phyloP scores from a whole-genome alignment of 2,329 filamentous ascomycete genomes.

The Grosmannia serpens region DNA sequence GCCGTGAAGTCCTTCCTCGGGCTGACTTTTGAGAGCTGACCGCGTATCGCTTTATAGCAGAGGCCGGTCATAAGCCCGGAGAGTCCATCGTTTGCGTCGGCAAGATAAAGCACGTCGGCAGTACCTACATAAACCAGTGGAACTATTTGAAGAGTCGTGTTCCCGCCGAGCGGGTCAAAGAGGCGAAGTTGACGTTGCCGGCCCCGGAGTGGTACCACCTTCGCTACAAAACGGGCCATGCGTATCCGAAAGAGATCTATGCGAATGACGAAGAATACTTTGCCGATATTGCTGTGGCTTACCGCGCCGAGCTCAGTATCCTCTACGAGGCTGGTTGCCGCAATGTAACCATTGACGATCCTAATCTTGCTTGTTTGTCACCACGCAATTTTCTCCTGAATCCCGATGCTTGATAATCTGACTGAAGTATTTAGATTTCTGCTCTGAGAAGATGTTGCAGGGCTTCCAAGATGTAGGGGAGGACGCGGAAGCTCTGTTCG shows the following conservation, averaged over 20 bases:
- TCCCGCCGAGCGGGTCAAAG: constrained; percentile 47
- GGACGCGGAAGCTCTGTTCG: constrained; percentile 52
- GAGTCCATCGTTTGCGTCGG: constrained; percentile 33
- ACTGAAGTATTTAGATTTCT: constrained; percentile 42
- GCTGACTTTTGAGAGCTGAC: not conserved
- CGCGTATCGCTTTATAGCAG: constrained; percentile 16
- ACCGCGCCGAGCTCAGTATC: constrained; percentile 33
- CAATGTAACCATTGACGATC: constrained; percentile 49
- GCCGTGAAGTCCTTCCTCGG: not conserved
- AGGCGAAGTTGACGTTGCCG: constrained; percentile 53
- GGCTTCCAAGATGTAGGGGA: constrained; percentile 46
- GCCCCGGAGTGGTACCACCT: constrained; percentile 53
- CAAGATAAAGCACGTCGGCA: constrained; percentile 34
- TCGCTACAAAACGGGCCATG: constrained; percentile 35
- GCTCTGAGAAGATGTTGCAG: constrained; percentile 53
- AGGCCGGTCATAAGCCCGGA: constrained; percentile 34
- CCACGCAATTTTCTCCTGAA: not conserved
- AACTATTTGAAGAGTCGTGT: constrained; percentile 32
- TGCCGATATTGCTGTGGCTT: constrained; percentile 37
- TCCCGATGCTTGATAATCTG: too few relatives aligned
- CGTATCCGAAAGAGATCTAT: constrained; percentile 37
- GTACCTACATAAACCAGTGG: constrained; percentile 30
- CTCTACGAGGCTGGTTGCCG: constrained; percentile 37
- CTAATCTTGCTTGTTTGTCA: constrained; percentile 34
- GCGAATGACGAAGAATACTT: constrained; percentile 36